Evolutionary conservation across 257 asterid species (phyloP), one percentile per base, ranked within the genome.

Genomic region (Cynanchum wilfordii): DNA sequence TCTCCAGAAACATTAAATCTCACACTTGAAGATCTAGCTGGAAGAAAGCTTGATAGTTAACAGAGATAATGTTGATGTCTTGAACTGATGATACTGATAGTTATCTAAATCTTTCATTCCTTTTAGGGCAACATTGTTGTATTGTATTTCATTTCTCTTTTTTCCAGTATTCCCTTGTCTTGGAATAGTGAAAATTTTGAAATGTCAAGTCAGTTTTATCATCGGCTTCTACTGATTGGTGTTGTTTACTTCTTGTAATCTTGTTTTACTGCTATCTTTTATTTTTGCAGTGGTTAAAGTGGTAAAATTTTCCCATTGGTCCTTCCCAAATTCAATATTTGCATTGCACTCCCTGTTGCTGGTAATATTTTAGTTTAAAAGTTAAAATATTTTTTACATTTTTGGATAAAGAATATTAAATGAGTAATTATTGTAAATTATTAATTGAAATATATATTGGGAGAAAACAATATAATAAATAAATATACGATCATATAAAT

Each of bases 1-100:
- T 84, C 90, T 0, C 47, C 72, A 27, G 90, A 86, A 75, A 78
- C 94, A 44, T 62, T 91, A 51, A 87, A 79, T 81, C 86, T 93
- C 33, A 89, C 96, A 52, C 86, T 88, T n/a, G 97, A 89, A 76
- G 97, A 89, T 84, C 82, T 89, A 62, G 89, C 86, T 50, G 98
- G 96, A 55, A 90, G 47, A 82, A 75, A 75, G 71, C 73, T 78
- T 24, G 54, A 42, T 79, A 57, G 84, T 68, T 76, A 65, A 76
- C 5, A 36, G 12, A 33, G 25, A 24, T 25, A 47, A 25, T 36
- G 38, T 25, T 59, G 9, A 17, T 19, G 68, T 3, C 27, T 17
- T 36, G 47, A 33, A 7, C 15, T 30, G 13, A 25, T 17, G 24
- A 5, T 60, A 30, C 9, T 29, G 67, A 60, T 58, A 7, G 20